Base-by-base conservation (phyloP, 2,329 filamentous ascomycete species). In the Diplocarpon rosae region DNA sequence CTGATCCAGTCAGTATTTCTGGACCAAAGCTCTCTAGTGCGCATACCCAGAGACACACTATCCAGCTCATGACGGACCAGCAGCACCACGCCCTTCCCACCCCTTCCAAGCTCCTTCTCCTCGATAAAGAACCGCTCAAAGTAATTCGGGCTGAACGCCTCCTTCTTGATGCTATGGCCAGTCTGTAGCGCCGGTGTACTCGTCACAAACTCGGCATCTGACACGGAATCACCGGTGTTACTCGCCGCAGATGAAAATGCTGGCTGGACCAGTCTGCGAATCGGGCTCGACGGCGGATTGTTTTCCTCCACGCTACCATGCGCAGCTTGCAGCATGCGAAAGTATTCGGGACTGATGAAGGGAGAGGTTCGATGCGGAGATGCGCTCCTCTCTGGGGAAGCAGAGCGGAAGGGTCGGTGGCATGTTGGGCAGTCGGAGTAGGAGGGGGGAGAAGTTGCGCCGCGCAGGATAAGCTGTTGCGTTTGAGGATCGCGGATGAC, bases 11-110 rank as follows among this genome's bases (percentile, higher is more conserved):
- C 37, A 60, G 56, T 17, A 34, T n/a, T 35, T 30, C 6, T 27
- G 6, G 7, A 24, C 11, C 10, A 15, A 17, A 28, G 1, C 3
- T 14, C 24, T 5, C 2, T 20, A 17, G 14, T 16, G 15, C 34
- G 5, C 42, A 44, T 54, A 60, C 63, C 92, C 1, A 98, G 71
- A 28, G 80, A 76, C 36, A 94, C 90, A 16, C 86, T 83, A 62
- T 96, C 92, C 46, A 98, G 78, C 53, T 94, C 75, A 65, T 98
- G 92, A 48, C 85, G 80, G 9, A 98, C 92, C n/a, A 96, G 72
- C 37, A 98, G 66, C 1, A 98, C 92, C 3, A 98, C 88, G 0
- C 92, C 92, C 61, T 95, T 95, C 2, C 93, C 92, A 16, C 93
- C 92, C 58, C 83, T 77, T 0, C 92, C 92, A 0, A 98, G 71